Percentiles rank a stretch among this genome's conserved stretches.
These are phyloP conservation scores for Cystofilobasidium bisporidii DNA, from an alignment of 768 basidiomycete species.

Conservation along the genomic window DNA sequence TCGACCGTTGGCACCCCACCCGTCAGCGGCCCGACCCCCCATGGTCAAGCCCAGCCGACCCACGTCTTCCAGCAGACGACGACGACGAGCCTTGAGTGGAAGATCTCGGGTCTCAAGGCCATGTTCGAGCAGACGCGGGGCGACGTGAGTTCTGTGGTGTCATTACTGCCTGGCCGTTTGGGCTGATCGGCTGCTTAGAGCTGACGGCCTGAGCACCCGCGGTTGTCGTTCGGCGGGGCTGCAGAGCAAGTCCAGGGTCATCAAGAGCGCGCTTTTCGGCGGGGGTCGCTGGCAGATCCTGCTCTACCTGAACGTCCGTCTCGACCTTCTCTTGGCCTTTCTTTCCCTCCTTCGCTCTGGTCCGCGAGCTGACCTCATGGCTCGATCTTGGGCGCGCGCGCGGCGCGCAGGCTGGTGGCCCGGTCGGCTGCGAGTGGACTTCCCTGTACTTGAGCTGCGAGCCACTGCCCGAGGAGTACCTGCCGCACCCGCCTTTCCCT, in stretches of 20 bases:
- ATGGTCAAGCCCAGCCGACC: not conserved
- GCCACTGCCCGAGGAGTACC: slow-evolving; percentile 14
- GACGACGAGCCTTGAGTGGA: slow-evolving; percentile 55
- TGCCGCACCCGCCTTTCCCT: not conserved
- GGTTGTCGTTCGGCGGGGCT: not conserved
- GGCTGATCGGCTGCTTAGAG: no score
- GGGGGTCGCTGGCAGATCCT: slow-evolving; percentile 9
- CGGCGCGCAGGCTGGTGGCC: slow-evolving; percentile 19
- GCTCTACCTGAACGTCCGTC: not conserved
- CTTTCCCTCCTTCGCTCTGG: no score
- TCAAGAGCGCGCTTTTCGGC: slow-evolving; percentile 14
- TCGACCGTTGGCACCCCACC: not conserved
- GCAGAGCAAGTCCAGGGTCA: not conserved
- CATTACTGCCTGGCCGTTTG: no score
- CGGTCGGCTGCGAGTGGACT: slow-evolving; percentile 9
- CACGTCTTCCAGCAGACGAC: not conserved
- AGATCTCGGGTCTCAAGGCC: slow-evolving; percentile 56
- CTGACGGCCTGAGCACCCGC: no score
- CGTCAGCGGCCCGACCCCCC: no score
- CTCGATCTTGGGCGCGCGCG: not conserved
- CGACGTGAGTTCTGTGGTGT: slow-evolving; percentile 28
- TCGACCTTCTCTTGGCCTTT: no score
- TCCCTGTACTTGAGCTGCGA: slow-evolving; percentile 23
- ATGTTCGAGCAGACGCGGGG: slow-evolving; percentile 62
- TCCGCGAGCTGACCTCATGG: no score